Evolutionary conservation across 75 land plant species (phyloP), one percentile per base, ranked within the genome.

Genomic region (Ceratopteris richardii): DNA sequence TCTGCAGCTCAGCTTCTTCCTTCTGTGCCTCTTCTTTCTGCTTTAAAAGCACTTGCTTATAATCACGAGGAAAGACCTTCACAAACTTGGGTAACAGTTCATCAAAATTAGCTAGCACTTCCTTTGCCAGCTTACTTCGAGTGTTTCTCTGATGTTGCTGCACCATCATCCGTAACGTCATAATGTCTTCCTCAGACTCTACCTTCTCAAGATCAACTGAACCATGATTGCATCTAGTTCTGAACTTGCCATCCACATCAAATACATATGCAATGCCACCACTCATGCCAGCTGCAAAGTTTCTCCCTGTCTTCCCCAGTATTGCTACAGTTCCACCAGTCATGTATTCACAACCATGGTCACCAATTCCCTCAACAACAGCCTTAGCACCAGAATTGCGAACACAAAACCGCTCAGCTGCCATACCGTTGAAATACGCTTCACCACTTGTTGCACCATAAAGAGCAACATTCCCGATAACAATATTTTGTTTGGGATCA

Each of bases 321-420:
- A 94, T 79, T 14, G 87, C 99, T 26, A 87, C 99, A 57, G 74
- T 78, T 16, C 99, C 99, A 31, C 99, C 99, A 29, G 99, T 95
- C 99, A 95, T 95, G 65, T 95, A 95, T 43, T 95, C 99, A 68
- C 99, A 95, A 0, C 99, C 99, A 82, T 90, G 99, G 59, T 95
- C 99, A 30, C 99, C 99, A 50, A 90, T 74, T 36, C 99, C 99
- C 74, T 95, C 99, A 17, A 95, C 99, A 25, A 95, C 97, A 26
- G 99, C 86, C 56, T 46, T 84, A n/a, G 89, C 99, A 50, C 99
- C 99, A 5, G 99, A 94, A 71, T 94, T 94, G 16, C 99, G 77
- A 17, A 94, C 99, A 67, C 87, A 80, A 48, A 94, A 94, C 67
- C 99, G 76, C 65, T 94, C 99, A 6, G 99, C 99, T 28, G 99